Evolutionary conservation across 140 eudicot genomes (phyloP), one percentile per base, ranked within the genome.

Genomic region (Anethum foeniculum): DNA sequence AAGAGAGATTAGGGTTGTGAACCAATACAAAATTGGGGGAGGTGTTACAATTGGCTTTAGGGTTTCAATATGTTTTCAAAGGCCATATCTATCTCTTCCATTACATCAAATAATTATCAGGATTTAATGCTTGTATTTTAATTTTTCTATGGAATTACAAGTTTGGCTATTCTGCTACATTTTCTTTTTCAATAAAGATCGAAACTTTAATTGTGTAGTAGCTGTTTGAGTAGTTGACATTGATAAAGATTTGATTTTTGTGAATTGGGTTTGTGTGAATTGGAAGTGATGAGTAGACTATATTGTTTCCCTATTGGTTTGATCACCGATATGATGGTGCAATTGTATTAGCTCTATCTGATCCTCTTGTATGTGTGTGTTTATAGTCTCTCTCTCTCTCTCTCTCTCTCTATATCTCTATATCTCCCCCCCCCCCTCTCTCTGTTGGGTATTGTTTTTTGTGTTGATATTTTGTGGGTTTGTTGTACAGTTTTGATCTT

Each of bases 261-360:
- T 67, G 38, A 27, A 14, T 11, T 67, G 34, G 52, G 19, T 73
- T 73, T 41, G 32, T 36, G 30, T n/a, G 27, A 39, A 34, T 34
- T 54, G 62, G 69, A 62, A 27, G 69, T 62, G 69, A 75, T 75
- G 79, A 75, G 64, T 75, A 75, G 78, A 74, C 78, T 74, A 68
- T 68, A 39, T 10, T 46, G 79, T 46, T 75, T 75, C 79, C 79
- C 79, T 75, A 75, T 75, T 75, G 79, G 79, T 75, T 75, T 75
- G 79, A 75, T 47, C 41, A 47, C 79, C 79, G 79, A 28, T 46
- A 75, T 75, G 79, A 75, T 75, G 64, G 79, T 47, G 64, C 41
- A 48, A 46, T 75, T 75, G 79, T 75, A 75, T 75, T 75, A 75
- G 62, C 79, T 75, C 79, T 75, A 46, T 46, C 79, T 75, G 79